Conservation (phyloP, 2,329 filamentous ascomycete genomes). For the Camillea tinctor region DNA sequence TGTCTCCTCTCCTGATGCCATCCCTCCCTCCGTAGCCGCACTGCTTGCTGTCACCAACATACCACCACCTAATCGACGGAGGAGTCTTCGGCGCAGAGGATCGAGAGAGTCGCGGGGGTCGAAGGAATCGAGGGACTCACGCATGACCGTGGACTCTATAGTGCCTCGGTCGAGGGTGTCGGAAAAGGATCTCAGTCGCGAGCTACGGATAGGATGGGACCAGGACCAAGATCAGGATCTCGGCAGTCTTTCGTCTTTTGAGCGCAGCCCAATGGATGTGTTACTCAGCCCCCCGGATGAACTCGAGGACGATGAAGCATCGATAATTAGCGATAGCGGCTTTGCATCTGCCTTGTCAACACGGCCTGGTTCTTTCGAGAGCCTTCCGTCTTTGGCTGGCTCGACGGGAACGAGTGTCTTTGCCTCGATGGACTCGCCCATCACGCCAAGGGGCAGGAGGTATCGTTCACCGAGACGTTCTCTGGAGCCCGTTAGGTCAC, state of each 20-base stretch:
- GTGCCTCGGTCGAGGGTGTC: slow-evolving; percentile 53
- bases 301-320: slow-evolving; percentile 46
- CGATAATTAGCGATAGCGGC: slow-evolving; percentile 49
- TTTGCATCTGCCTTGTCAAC: slow-evolving; percentile 52
- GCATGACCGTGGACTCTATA: slow-evolving; percentile 57
- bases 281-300: slow-evolving; percentile 62
- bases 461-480: slow-evolving; percentile 46
- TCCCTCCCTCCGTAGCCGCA: slow-evolving; percentile 60
- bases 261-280: slow-evolving; percentile 56
- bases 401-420: slow-evolving; percentile 51
- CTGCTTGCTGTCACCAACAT: slow-evolving; percentile 63
- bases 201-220: slow-evolving; percentile 17
- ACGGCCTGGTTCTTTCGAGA: slow-evolving; percentile 58
- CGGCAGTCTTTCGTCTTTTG: slow-evolving; percentile 41
- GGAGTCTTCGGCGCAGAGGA: slow-evolving; percentile 31
- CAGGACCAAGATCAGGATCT: slow-evolving; percentile 8
- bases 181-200: slow-evolving; percentile 56
- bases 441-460: slow-evolving; percentile 43
- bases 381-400: slow-evolving; percentile 58
- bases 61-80: slow-evolving; percentile 45
- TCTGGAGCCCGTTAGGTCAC: slow-evolving; percentile 56
- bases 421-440: slow-evolving; percentile 50
- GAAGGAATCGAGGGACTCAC: slow-evolving; percentile 23
- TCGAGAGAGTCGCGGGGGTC: slow-evolving; percentile 16
- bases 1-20: slow-evolving; percentile 50